phyloP scores from a whole-genome alignment of 2,329 filamentous ascomycete genomes.

The Talaromyces marneffei region DNA sequence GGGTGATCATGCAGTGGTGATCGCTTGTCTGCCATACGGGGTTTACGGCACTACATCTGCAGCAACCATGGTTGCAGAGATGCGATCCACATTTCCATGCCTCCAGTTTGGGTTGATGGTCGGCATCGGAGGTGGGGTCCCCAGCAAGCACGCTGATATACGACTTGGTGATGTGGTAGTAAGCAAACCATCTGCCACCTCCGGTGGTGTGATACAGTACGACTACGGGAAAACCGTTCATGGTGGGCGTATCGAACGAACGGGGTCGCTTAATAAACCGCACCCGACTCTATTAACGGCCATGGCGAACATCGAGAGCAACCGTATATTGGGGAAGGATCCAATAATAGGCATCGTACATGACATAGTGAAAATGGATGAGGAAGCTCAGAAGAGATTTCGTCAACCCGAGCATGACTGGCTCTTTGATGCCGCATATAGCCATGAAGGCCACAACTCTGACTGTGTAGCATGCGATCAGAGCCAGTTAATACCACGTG shows the following conservation, averaged over 20 bases:
- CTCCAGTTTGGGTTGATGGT: background rate
- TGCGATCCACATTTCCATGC: background rate
- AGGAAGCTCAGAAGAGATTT: background rate
- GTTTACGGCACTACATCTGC: background rate
- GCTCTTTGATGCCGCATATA: background rate
- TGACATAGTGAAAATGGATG: no score
- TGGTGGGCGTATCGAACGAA: background rate
- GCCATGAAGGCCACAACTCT: background rate
- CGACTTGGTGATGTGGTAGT: constrained; percentile 3
- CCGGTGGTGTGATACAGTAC: background rate
- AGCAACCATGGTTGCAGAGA: background rate
- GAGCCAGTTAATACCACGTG: background rate
- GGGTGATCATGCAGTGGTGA: background rate
- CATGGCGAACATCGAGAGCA: background rate
- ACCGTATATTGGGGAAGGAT: background rate
- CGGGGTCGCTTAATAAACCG: background rate
- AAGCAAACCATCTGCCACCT: background rate
- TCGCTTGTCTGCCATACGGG: background rate
- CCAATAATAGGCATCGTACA: background rate
- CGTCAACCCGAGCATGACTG: background rate
- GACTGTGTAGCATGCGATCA: background rate
- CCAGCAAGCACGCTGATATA: background rate
- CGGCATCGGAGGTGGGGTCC: background rate
- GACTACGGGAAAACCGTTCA: background rate
- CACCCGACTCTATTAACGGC: background rate